phyloP scores from a whole-genome alignment of 2,329 filamentous ascomycete genomes.

The Hypoxylon sp. region DNA sequence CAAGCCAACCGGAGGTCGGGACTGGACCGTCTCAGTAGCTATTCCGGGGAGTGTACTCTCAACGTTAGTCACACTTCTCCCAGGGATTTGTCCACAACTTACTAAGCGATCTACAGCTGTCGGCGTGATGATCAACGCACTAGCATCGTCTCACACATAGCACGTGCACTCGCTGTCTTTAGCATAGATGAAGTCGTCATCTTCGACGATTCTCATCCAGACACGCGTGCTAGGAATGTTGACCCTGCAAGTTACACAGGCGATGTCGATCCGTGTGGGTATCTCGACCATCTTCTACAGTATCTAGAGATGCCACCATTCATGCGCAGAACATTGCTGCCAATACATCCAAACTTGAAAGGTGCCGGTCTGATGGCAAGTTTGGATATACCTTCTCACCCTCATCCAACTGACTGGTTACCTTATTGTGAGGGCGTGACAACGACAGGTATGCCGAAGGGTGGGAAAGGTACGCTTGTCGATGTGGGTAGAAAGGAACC shows the following conservation, averaged over 20 bases:
- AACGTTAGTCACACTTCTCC: conserved; percentile 67
- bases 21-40: conserved; percentile 83
- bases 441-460: conserved; percentile 61
- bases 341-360: conserved; percentile 82
- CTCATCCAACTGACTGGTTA: conserved; percentile 82
- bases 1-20: conserved; percentile 73
- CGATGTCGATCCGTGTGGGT: conserved; percentile 82
- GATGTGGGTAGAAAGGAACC: conserved; percentile 71
- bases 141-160: conserved; percentile 79
- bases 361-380: conserved; percentile 81
- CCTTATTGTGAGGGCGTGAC: conserved; percentile 85
- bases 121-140: conserved; percentile 83
- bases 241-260: conserved; percentile 74
- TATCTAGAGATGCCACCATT: conserved; percentile 90
- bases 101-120: conserved; percentile 64
- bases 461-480: conserved; percentile 67
- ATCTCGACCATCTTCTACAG: conserved; percentile 82
- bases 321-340: conserved; percentile 82
- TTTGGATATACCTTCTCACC: conserved; percentile 88
- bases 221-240: conserved; percentile 63
- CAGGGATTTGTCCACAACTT: conserved; percentile 12
- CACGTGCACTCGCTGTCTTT: conserved; percentile 86
- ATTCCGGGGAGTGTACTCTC: conserved; percentile 83
- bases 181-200: conserved; percentile 87
- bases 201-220: conserved; percentile 77